Base-by-base conservation (phyloP, 169 alveolate genomes). In the Condylostoma magnum region DNA sequence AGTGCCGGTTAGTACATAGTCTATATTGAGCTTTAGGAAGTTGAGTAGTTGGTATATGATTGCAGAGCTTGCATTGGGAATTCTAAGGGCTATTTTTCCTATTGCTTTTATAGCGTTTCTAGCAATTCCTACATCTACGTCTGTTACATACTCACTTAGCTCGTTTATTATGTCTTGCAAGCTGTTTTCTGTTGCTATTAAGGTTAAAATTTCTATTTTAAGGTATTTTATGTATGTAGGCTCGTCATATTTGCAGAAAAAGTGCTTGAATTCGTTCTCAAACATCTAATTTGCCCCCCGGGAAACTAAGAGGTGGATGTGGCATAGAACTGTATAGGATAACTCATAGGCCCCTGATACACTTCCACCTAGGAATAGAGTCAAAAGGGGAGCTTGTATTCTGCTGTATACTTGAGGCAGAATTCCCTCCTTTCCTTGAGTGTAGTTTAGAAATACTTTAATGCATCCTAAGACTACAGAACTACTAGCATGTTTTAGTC, bases 381-480 rank as follows among this genome's bases (percentile, higher is more conserved):
- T 92, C 54, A 92, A 80, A 6, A 92, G 72, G 30, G 97, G 95
- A 53, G 93, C 88, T 76, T 82, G 69, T 55, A 92, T 76, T 66
- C 97, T 74, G 60, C 81, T 80, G 30, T 76, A 76, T 2, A 92
- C 95, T 57, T 90, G 85, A 10, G 76, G 78, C 44, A 74, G 65
- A 30, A 92, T 69, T 22, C 50, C 71, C 25, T 78, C 85, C 51
- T 89, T 86, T 33, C 84, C 90, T 76, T 83, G 84, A 15, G 97
- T 87, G 41, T 82, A 81, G 67, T 89, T 89, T 63, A 92, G 53
- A 77, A 92, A 89, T 4, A 92, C 95, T 74, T 92, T 92, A 0
- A 90, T 90, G 28, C 98, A 95, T 8, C 98, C 98, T 67, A 97
- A 70, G 41, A 97, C 95, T 27, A 98, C 98, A 0, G 99, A 96